Conservation (phyloP, 2,329 filamentous ascomycete genomes). For the Myriosclerotinia curreyana region DNA sequence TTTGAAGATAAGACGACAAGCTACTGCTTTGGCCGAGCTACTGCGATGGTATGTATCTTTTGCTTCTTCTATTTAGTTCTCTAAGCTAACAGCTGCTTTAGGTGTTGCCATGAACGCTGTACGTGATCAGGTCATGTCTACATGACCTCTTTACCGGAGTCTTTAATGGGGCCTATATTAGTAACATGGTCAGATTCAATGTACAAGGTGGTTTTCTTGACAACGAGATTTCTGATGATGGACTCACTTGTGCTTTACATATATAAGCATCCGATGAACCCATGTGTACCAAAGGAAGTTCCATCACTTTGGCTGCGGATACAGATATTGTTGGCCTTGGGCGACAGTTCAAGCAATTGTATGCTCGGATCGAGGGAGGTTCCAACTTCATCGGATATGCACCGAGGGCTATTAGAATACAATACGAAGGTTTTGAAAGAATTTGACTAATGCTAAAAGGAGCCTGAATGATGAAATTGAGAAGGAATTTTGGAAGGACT, state of each 20-base stretch:
- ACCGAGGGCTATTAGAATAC: constrained; percentile 15
- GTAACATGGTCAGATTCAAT: constrained; percentile 29
- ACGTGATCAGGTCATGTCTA: constrained; percentile 30
- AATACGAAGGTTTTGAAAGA: constrained; percentile 23
- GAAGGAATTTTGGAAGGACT: constrained; percentile 23
- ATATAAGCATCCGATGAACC: constrained; percentile 29
- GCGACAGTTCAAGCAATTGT: constrained; percentile 23
- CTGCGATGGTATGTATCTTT: too few species aligned
- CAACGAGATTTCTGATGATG: constrained; percentile 23
- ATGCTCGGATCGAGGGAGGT: constrained; percentile 14
- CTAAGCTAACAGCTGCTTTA: too few species aligned
- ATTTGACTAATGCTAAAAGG: constrained; percentile 24
- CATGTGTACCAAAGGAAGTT: constrained; percentile 22
- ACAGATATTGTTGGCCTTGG: constrained; percentile 22
- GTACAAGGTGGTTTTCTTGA: constrained; percentile 27
- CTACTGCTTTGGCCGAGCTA: too few species aligned
- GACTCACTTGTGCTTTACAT: constrained; percentile 26
- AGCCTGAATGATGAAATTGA: constrained; percentile 22
- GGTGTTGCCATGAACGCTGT: constrained; percentile 15
- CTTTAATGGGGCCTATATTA: constrained; percentile 28
- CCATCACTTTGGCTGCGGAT: constrained; percentile 18
- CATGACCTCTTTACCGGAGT: constrained; percentile 27
- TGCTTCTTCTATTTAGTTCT: too few species aligned
- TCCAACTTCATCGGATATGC: constrained; percentile 27
- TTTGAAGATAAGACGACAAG: too few species aligned